Base-by-base conservation (phyloP, 139 green algal species). In the Diplosphaera chodatii region DNA sequence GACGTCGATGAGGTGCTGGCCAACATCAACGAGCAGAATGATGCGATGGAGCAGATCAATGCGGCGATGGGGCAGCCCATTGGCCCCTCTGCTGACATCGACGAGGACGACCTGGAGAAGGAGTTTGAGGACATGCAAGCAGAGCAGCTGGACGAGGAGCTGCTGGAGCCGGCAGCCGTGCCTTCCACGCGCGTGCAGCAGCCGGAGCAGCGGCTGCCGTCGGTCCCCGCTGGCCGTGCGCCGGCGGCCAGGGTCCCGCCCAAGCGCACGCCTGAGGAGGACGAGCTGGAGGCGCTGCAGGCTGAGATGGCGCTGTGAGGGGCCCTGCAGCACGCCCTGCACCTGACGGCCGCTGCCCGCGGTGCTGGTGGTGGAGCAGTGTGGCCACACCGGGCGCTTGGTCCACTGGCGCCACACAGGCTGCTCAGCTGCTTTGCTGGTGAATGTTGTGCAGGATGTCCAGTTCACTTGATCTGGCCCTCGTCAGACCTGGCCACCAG, bases 1-100 rank as follows among this genome's bases (percentile, higher is more conserved):
- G 88, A 96, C 62, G 92, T 99, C 27, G 95, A 98, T 81, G 48
- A 75, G 64, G 56, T 94, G 37, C 84, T 98, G 74, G 95, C 98
- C 64, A 92, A 97, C 63, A 98, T 98, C 82, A 89, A 90, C 68
- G 95, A 99, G 69, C 82, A 89, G 31, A 90, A 82, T 1, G 91
- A 98, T 66, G 85, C 95, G 74, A 94, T 97, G 90, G 77, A 82
- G 25, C 83, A 95, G 69, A 93, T 99, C 68, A 85, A 97, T 71
- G 86, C 97, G 40, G 91, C 88, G 4, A 82, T 98, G 55, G 87
- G 72, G 18, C 77, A 91, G 67, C 89, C 90, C 40, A 82, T 91
- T 20, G 91, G 91, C 32, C 34, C 78, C 32, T 85, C 77, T 1
- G 87, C 81, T 4, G 87, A 93, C 32, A 75, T 96, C 20, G 91